phyloP scores from a whole-genome alignment of 1,139 yeast species.

The Kurtzmaniella quercitrusa region DNA sequence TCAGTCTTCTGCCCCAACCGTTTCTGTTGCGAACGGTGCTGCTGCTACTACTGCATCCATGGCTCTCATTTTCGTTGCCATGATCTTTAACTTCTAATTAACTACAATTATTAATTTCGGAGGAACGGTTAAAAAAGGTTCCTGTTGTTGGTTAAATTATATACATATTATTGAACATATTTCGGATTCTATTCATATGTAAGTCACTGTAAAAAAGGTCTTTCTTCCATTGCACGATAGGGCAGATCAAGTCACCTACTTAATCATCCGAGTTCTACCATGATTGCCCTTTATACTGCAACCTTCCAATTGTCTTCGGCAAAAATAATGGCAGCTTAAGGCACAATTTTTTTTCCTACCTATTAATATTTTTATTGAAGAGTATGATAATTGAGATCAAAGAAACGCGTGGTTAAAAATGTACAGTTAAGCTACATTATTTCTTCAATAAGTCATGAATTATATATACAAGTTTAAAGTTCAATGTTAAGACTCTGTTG shows the following conservation, averaged over 20 bases:
- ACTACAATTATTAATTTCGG: not conserved
- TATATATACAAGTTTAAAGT: not conserved
- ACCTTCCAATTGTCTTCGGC: no score
- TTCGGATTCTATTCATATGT: not conserved
- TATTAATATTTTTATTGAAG: no score
- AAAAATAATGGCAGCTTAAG: no score
- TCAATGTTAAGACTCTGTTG: not conserved
- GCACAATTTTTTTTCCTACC: no score
- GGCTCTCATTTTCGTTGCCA: constrained; percentile 4
- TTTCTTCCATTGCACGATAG: not conserved
- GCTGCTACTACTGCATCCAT: constrained; percentile 6
- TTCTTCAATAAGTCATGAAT: not conserved
- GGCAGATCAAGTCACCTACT: not conserved
- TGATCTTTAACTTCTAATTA: not conserved
- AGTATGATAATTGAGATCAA: not conserved
- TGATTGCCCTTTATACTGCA: no score
- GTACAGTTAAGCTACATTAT: no score
- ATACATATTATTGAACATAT: not conserved
- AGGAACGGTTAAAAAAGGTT: not conserved
- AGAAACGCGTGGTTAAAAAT: no score
- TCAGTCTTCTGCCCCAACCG: constrained; percentile 1
- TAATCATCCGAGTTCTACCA: not conserved
- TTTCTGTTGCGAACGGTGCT: constrained; percentile 6
- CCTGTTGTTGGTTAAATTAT: not conserved
- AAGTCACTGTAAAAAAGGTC: not conserved